These are phyloP conservation scores for Boletus tylopilopsis DNA, from an alignment of 768 basidiomycete genomes.

Conservation along the genomic window DNA sequence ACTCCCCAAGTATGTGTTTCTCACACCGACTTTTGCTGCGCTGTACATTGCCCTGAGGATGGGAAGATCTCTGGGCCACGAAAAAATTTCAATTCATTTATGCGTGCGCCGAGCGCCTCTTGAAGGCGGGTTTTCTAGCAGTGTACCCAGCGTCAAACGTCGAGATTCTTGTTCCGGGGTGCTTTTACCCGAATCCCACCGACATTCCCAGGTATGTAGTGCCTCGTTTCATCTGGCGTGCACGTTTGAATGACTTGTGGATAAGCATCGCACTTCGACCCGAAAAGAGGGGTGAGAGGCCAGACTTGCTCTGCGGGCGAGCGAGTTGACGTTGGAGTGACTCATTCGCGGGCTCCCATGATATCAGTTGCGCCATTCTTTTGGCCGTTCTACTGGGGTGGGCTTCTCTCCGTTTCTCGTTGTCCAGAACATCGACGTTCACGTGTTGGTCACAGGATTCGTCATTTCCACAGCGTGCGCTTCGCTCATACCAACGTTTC, in stretches of 20 bases:
- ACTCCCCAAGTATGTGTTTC: not conserved
- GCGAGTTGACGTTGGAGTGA: not conserved
- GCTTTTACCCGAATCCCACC: not conserved
- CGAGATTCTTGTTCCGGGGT: not conserved
- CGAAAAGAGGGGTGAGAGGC: no score
- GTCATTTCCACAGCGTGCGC: conserved; percentile 1
- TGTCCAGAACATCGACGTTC: not conserved
- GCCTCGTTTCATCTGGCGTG: no score
- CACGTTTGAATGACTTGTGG: no score
- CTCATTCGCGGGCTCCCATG: not conserved
- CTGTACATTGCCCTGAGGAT: not conserved
- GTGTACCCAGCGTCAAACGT: not conserved
- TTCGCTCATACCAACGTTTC: not conserved
- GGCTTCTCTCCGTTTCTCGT: not conserved
- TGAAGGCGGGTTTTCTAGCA: no score
- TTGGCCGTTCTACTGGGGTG: conserved; percentile 3
- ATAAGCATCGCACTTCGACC: no score
- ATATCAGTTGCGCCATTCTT: not conserved
- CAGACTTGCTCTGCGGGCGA: not conserved
- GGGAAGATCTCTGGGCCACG: not conserved
- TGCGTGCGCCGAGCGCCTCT: no score
- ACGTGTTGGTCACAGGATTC: not conserved
- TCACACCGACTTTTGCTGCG: not conserved
- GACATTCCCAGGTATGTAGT: no score
- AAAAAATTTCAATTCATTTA: no score